These are phyloP conservation scores for Allodekkera sacchari DNA, from an alignment of 805 yeast species.

Conservation along the genomic window DNA sequence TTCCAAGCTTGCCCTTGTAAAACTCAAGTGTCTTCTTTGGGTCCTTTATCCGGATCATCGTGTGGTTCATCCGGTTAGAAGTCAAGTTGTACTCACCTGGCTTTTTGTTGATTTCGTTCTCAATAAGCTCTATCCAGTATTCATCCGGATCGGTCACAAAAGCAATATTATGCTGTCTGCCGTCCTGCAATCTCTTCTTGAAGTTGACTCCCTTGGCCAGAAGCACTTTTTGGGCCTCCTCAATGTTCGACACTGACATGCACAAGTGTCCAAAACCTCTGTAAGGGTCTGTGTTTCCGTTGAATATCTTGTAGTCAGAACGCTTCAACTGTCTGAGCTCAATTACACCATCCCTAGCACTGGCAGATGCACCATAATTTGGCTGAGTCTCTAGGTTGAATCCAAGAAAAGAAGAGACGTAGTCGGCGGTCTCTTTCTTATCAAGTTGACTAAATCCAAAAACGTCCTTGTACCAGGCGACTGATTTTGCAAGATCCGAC, in stretches of 20 bases:
- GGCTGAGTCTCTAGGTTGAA: conserved; percentile 37
- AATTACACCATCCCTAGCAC: conserved; percentile 54
- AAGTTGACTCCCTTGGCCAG: conserved; percentile 59
- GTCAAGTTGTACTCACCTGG: conserved; percentile 31
- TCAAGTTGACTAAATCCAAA: conserved; percentile 65
- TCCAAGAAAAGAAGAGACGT: conserved; percentile 63
- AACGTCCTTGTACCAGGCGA: conserved; percentile 63
- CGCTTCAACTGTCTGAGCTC: conserved; percentile 75
- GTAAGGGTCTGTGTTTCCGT: conserved; percentile 78
- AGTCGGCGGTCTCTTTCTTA: conserved; percentile 45
- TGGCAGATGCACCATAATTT: conserved; percentile 29
- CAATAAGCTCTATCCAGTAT: conserved; percentile 90
- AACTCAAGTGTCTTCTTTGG: conserved; percentile 67
- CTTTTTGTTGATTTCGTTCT: conserved; percentile 37
- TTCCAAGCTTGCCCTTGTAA: conserved; percentile 72
- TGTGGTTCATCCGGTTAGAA: conserved; percentile 64
- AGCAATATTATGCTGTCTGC: conserved; percentile 89
- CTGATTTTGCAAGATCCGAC: conserved; percentile 67
- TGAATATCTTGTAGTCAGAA: conserved; percentile 45
- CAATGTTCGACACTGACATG: conserved; percentile 75
- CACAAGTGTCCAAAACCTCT: conserved; percentile 95
- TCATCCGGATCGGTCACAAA: conserved; percentile 94
- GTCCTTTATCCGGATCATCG: conserved; percentile 91
- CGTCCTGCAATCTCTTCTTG: conserved; percentile 79
- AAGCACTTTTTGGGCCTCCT: conserved; percentile 47